These are phyloP conservation scores for Tarenaya hassleriana DNA, from an alignment of 345 rosid genomes.

Conservation along the genomic window DNA sequence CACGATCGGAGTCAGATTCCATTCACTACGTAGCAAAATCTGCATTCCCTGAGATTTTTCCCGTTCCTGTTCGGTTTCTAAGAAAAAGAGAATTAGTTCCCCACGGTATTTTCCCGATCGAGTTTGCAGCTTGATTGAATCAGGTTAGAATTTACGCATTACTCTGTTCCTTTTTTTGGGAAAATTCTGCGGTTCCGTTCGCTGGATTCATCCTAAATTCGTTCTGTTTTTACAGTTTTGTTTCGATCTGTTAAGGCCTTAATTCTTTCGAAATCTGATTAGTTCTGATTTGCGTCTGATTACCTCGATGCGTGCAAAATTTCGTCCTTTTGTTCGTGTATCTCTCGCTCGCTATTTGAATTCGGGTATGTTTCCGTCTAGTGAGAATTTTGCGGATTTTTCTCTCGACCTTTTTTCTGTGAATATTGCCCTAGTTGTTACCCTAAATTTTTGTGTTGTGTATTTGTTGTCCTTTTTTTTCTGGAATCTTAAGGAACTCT, in stretches of 20 bases:
- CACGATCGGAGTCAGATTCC: conserved; percentile 11
- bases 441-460: background rate
- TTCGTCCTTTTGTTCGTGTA: too few relatives aligned
- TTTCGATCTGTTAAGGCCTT: background rate
- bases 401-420: background rate
- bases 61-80: background rate
- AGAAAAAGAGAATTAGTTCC: too few relatives aligned
- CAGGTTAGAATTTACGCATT: conserved; percentile 9
- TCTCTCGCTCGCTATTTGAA: background rate
- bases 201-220: background rate
- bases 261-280: background rate
- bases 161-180: background rate
- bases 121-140: conserved; percentile 2
- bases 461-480: background rate
- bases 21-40: conserved; percentile 15
- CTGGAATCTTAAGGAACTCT: background rate
- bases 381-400: background rate
- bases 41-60: conserved; percentile 1
- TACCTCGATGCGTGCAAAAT: background rate
- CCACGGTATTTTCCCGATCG: too few relatives aligned
- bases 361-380: background rate
- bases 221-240: background rate
- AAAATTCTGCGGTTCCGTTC: too few relatives aligned
- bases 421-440: background rate
- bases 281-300: background rate